Base-by-base conservation (phyloP, 2,329 filamentous ascomycete genomes). In the Drechslerella coelobrocha region DNA sequence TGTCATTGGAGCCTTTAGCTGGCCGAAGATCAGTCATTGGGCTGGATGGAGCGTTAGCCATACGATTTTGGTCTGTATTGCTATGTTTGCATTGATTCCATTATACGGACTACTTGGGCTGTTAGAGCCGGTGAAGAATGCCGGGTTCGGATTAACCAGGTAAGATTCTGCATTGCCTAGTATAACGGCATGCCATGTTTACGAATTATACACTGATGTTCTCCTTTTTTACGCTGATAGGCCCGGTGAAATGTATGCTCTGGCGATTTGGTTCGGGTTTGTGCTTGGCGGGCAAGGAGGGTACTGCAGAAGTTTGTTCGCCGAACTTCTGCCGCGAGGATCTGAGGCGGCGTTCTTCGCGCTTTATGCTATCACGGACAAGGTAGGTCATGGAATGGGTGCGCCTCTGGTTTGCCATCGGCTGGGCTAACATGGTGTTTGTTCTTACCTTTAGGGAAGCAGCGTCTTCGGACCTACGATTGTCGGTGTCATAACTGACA, bases 281-380 rank as follows among this genome's bases (percentile, higher is more conserved):
- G 92, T 97, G 1, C 86, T 97, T 27, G 94, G 94, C n/a, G 94
- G 94, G 0, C 81, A 99, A 41, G 91, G 90, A 65, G 89, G 89
- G 23, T 97, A 97, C 79, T 97, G 94, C 77, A 88, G 94, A 43
- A 92, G 90, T 71, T 83, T 99, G 2, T 99, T 91, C 77, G 92
- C 92, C 39, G 92, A 97, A 78, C 83, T 99, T 62, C 96, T 99
- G 61, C 94, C 94, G 1, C 91, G 91, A 0, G 94, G 94, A 2
- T 95, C 89, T 27, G 94, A 99, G 79, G 92, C 94, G 0, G 92
- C 93, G 0, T 99, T 99, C 77, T 99, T 96, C 78, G 92, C 93
- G 0, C 83, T 99, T 1, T 99, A 97, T 77, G 94, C 94, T 34
- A 97, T 97, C 73, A 97, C 94, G 1, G 94, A 99, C 78, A 99